These are phyloP conservation scores for Arxiozyma bovina DNA, from an alignment of 1,139 yeast genomes.

Conservation along the genomic window DNA sequence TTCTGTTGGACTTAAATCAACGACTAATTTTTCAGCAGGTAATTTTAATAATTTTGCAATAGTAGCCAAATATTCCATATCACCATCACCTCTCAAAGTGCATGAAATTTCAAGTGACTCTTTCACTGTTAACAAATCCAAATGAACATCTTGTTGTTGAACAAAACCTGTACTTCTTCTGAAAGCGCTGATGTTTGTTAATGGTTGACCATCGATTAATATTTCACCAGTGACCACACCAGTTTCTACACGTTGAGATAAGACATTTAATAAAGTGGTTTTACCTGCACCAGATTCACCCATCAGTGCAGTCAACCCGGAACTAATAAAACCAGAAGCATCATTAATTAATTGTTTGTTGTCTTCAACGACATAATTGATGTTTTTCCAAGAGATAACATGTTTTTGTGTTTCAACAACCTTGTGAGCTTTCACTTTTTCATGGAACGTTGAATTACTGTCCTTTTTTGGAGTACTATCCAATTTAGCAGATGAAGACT, in stretches of 20 bases:
- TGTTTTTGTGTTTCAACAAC: constrained; percentile 38
- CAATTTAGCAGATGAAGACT: constrained; percentile 7
- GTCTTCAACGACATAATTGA: constrained; percentile 39
- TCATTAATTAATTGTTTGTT: constrained; percentile 34
- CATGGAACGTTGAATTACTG: constrained; percentile 32
- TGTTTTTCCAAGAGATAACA: constrained; percentile 40
- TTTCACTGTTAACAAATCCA: constrained; percentile 42
- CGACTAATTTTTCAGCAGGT: constrained; percentile 32
- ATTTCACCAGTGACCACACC: constrained; percentile 50
- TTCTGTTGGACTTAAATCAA: constrained; percentile 38
- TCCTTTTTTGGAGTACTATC: constrained; percentile 7
- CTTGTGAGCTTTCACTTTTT: constrained; percentile 26
- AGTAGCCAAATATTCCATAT: constrained; percentile 40
- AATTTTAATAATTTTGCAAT: constrained; percentile 38
- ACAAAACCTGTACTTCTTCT: constrained; percentile 50
- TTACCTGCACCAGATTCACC: constrained; percentile 61
- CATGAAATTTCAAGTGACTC: constrained; percentile 47
- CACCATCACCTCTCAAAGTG: constrained; percentile 40
- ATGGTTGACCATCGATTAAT: constrained; percentile 43
- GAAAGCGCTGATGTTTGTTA: constrained; percentile 36
- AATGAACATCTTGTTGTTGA: constrained; percentile 51
- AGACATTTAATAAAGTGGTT: constrained; percentile 45
- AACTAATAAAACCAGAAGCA: constrained; percentile 44
- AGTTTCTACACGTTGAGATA: constrained; percentile 42
- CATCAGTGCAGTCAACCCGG: constrained; percentile 49